Evolutionary conservation across 805 yeast species (phyloP), one percentile per base, ranked within the genome.

Genomic region (Saccharomycopsis selenospora): DNA sequence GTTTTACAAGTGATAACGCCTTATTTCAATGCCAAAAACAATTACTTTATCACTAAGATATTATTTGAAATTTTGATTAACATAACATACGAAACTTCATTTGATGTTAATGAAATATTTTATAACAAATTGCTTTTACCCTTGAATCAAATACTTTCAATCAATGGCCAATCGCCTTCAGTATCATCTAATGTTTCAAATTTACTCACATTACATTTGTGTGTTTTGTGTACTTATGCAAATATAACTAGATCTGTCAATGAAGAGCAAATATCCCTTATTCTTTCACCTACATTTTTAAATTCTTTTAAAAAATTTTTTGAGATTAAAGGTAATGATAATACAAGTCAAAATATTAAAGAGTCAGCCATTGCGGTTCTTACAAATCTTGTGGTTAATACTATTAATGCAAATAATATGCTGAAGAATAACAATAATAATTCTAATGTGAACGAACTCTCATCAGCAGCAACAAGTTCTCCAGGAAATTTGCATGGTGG

Each of bases 161-260:
- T 33, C 38, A 33, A 17, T 10, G 38, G 38, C 10, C n/a, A n/a
- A n/a, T 33, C 38, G 17, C 38, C 38, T 8, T 27, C 29, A 10
- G 20, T 20, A 14, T 33, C 38, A 14, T n/a, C n/a, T n/a, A n/a
- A n/a, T n/a, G n/a, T n/a, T n/a, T 33, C 38, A 33, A 33, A 33
- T 33, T 10, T 33, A 14, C n/a, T 10, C 18, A 33, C 51, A 10
- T 40, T 51, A 13, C 51, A 51, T 22, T 46, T 51, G 8, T 51
- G 49, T 33, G 54, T 45, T 7, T 36, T 48, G 10, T 51, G 43
- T 45, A 40, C 45, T 11, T 25, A 47, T 11, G 54, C 54, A 3
- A 51, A 51, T 38, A 44, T 51, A 25, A 36, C 52, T 14, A 17
- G 54, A 44, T 33, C 38, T 14, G 54, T 51, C 24, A 24, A 48